Evolutionary conservation across 805 yeast species (phyloP).

Genomic region (Starmerella sirachaensis): DNA sequence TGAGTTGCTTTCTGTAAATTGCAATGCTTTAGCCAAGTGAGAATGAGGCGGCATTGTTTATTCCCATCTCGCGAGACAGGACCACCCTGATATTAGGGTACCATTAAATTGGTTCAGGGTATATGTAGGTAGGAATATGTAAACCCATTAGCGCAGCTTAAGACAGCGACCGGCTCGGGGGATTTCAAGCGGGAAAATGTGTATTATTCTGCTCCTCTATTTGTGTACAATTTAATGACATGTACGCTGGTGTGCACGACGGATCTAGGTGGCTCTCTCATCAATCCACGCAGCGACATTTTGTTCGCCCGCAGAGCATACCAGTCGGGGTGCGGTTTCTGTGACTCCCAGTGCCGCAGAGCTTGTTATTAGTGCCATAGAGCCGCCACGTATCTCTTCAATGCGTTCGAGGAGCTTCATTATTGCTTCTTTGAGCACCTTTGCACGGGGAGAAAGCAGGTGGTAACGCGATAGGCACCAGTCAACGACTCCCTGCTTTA

Average conservation of each 20-base stretch:
- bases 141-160: too few relatives aligned
- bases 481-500: slow-evolving; percentile 49
- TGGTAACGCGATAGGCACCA: slow-evolving; percentile 40
- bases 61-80: too few relatives aligned
- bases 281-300: slow-evolving; percentile 3
- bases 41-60: too few relatives aligned
- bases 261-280: not conserved
- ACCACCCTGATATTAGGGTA: too few relatives aligned
- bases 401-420: slow-evolving; percentile 14
- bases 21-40: too few relatives aligned
- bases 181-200: not conserved
- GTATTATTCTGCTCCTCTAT: too few relatives aligned
- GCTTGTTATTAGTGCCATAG: slow-evolving; percentile 11
- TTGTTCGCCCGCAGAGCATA: slow-evolving; percentile 7
- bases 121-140: too few relatives aligned
- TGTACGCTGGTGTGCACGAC: too few relatives aligned
- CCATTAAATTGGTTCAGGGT: too few relatives aligned
- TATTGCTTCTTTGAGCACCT: slow-evolving; percentile 11
- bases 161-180: not conserved
- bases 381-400: slow-evolving; percentile 15
- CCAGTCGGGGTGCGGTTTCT: slow-evolving; percentile 6
- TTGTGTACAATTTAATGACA: too few relatives aligned
- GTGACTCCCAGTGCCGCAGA: slow-evolving; percentile 17
- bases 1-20: too few relatives aligned
- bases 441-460: slow-evolving; percentile 8